phyloP scores from a whole-genome alignment of 345 rosid genomes.

The Fremontodendron californicum region DNA sequence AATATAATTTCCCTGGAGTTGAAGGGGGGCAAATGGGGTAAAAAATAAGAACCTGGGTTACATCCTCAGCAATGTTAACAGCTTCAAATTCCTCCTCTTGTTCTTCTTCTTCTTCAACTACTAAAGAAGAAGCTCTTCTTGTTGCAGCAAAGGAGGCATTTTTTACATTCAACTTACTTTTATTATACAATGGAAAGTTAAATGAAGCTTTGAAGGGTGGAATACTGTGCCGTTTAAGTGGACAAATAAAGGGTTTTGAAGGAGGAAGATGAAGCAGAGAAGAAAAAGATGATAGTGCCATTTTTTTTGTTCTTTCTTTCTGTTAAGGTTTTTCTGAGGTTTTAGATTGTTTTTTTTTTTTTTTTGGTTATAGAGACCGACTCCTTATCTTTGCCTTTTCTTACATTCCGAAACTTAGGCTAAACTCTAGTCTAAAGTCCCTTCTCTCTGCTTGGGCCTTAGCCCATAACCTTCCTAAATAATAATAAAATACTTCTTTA shows the following conservation, averaged over 20 bases:
- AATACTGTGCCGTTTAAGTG: conserved; percentile 24
- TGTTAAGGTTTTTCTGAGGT: conserved; percentile 31
- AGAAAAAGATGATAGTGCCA: conserved; percentile 48
- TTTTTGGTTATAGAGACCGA: neutral
- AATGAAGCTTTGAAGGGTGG: conserved; percentile 6
- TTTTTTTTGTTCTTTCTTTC: neutral
- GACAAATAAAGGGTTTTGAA: conserved; percentile 16
- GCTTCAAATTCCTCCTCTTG: conserved; percentile 27
- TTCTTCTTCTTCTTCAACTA: conserved; percentile 22
- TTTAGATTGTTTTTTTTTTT: conserved; percentile 15
- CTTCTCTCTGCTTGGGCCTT: too few species aligned
- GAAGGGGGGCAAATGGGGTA: neutral
- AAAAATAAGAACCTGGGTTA: conserved; percentile 51
- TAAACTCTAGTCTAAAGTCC: too few species aligned
- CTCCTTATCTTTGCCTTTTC: neutral
- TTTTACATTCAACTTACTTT: neutral
- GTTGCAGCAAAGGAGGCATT: conserved; percentile 10
- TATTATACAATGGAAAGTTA: conserved; percentile 8
- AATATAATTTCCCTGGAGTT: neutral
- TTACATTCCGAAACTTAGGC: too few species aligned
- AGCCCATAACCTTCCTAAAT: neutral
- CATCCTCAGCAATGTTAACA: conserved; percentile 74
- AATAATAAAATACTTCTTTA: neutral
- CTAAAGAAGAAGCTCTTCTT: conserved; percentile 11
- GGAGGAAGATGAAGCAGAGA: conserved; percentile 36